Evolutionary conservation across 208 protist genomes (phyloP).

Genomic region (Crithidia acanthocephali): DNA sequence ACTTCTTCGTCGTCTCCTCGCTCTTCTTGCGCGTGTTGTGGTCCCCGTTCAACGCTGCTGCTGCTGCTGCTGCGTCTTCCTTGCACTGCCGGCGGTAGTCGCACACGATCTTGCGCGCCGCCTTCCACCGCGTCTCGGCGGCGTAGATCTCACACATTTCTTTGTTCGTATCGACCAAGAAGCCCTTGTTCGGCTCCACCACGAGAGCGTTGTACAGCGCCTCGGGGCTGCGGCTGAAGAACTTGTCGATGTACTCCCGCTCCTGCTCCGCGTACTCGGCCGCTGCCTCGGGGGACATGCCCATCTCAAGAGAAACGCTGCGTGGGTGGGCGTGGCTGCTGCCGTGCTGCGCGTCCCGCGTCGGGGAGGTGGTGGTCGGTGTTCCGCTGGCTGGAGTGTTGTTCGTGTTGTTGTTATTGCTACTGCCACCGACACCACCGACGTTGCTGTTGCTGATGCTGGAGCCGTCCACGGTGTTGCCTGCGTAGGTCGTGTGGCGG

Average conservation of each 20-base stretch:
- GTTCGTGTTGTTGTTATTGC: not conserved
- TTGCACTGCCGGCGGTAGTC: conserved; percentile 38
- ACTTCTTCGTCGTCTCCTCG: not conserved
- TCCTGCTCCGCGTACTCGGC: conserved; percentile 25
- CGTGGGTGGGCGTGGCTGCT: not conserved
- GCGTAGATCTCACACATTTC: conserved; percentile 58
- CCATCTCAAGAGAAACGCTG: not conserved
- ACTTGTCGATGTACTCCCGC: conserved; percentile 24
- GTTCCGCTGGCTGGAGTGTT: not conserved
- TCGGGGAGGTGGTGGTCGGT: not conserved
- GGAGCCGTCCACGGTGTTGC: not conserved
- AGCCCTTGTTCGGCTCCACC: conserved; percentile 34
- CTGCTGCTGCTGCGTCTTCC: conserved; percentile 1
- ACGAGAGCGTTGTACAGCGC: conserved; percentile 44
- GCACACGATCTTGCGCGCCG: conserved; percentile 33
- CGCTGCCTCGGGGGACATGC: not conserved
- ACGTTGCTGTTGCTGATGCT: not conserved
- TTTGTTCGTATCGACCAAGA: conserved; percentile 58
- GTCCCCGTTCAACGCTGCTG: not conserved
- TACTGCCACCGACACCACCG: not conserved
- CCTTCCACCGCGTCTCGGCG: conserved; percentile 48
- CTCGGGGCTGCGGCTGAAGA: conserved; percentile 35
- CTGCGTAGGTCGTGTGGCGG: not conserved
- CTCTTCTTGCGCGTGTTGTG: not conserved
- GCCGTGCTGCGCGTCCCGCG: not conserved